Evolutionary conservation across 106 monocot genomes (phyloP).

Genomic region (Phalaenopsis equestris): DNA sequence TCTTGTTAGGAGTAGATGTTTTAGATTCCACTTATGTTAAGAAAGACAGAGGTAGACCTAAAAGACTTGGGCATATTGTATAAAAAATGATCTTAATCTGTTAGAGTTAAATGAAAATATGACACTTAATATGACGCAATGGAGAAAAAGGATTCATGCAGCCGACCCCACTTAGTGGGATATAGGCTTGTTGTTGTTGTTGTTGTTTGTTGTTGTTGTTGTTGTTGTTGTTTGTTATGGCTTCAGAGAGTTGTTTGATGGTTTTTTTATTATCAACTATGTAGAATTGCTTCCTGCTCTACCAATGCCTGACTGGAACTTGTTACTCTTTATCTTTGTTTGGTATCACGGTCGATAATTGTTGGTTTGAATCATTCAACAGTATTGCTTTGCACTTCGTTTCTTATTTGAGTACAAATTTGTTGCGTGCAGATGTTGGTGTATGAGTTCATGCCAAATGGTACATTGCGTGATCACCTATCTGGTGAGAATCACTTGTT

Average conservation of each 20-base stretch:
- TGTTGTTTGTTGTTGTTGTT: too few species aligned
- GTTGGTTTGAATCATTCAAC: not conserved
- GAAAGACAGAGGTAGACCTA: too few species aligned
- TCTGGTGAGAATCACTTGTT: conserved; percentile 44
- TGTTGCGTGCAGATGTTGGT: conserved; percentile 70
- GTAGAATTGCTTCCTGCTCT: not conserved
- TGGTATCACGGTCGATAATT: not conserved
- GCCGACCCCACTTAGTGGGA: too few species aligned
- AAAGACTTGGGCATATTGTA: too few species aligned
- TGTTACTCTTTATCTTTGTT: not conserved
- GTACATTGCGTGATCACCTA: conserved; percentile 82
- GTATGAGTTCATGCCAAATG: conserved; percentile 97
- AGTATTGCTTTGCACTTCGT: not conserved
- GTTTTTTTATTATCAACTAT: not conserved
- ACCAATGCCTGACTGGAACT: not conserved
- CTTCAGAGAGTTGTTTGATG: not conserved
- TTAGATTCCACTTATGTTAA: too few species aligned
- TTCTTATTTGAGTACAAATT: not conserved
- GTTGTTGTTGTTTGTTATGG: not conserved
- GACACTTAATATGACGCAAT: too few species aligned
- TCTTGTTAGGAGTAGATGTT: too few species aligned
- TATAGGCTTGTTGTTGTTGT: too few species aligned
- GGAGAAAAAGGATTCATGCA: too few species aligned
- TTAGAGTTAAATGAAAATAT: too few species aligned
- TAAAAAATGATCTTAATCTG: too few species aligned